phyloP scores from a whole-genome alignment of 208 protist species.

The Tritrichomonas musculus region DNA sequence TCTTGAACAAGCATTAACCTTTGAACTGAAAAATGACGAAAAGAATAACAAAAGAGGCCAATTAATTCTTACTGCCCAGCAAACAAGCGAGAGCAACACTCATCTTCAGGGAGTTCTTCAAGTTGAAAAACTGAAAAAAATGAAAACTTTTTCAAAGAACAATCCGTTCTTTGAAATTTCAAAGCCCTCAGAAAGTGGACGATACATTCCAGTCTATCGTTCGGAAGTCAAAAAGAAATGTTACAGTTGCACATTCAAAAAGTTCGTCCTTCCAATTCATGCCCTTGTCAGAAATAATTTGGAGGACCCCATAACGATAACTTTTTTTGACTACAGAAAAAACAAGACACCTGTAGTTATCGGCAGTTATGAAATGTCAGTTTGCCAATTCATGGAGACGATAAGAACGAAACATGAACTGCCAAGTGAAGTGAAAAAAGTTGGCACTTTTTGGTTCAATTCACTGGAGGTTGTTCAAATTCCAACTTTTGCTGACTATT shows the following conservation, averaged over 20 bases:
- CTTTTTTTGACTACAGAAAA: no score
- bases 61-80: no score
- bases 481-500: conserved; percentile 40
- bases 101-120: not conserved
- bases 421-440: not conserved
- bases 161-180: no score
- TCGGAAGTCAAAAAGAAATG: not conserved
- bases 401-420: not conserved
- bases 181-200: no score
- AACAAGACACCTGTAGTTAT: no score
- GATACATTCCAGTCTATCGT: not conserved
- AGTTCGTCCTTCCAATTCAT: no score
- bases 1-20: not conserved
- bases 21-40: no score
- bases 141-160: not conserved
- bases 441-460: no score
- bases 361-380: no score
- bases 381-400: not conserved
- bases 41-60: not conserved
- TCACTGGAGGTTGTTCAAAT: no score
- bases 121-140: not conserved
- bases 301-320: not conserved
- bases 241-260: not conserved
- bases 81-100: no score
- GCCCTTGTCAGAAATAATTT: not conserved